Evolutionary conservation across 768 basidiomycete species (phyloP).

Genomic region (Neoboletus magnificus): DNA sequence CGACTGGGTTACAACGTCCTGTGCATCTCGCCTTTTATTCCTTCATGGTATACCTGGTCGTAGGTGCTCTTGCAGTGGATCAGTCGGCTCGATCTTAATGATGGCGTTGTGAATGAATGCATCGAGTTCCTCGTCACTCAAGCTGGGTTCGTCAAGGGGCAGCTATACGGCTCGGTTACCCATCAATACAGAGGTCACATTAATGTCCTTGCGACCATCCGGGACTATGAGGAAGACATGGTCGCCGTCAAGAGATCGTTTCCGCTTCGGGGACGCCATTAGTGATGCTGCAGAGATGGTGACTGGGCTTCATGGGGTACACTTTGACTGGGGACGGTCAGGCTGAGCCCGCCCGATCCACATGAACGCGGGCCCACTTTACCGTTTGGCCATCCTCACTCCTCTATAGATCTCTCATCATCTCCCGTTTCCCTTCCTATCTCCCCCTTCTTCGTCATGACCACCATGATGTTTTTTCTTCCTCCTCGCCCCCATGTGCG

Average conservation of each 20-base stretch:
- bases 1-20: too few relatives aligned
- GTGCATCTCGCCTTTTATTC: not conserved
- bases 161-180: constrained; percentile 15
- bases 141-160: not conserved
- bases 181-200: constrained; percentile 61
- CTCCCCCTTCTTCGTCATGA: constrained; percentile 11
- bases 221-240: not conserved
- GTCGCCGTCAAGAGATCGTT: constrained; percentile 12
- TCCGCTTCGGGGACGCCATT: constrained; percentile 32
- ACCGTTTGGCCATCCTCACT: not conserved
- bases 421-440: not conserved
- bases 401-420: constrained; percentile 12
- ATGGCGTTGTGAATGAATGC: constrained; percentile 69
- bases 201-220: constrained; percentile 42
- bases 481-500: constrained; percentile 9
- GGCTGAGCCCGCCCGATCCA: not conserved
- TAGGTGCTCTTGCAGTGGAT: constrained; percentile 9
- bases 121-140: constrained; percentile 55
- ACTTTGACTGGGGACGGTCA: not conserved
- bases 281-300: constrained; percentile 15
- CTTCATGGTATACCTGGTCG: constrained; percentile 14
- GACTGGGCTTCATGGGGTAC: not conserved
- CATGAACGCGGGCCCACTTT: not conserved
- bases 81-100: too few relatives aligned
- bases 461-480: constrained; percentile 19